phyloP scores from a whole-genome alignment of 2,329 filamentous ascomycete species.

The Ophiocordyceps robertsii region DNA sequence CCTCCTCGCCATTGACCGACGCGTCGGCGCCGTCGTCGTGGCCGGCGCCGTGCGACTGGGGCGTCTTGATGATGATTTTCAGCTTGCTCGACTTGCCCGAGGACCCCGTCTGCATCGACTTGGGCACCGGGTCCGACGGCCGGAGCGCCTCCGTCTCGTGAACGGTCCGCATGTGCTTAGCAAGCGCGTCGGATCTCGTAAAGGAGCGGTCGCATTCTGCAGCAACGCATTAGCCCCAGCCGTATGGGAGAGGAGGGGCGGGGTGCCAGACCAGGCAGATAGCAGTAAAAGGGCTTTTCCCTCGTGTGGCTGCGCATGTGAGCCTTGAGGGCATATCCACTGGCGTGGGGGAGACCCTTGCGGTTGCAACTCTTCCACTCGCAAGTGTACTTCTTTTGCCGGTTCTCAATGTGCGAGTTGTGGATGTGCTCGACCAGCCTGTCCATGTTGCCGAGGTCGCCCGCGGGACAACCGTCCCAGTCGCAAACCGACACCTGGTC shows the following conservation, averaged over 20 bases:
- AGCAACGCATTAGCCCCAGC: background rate
- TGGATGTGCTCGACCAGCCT: constrained; percentile 73
- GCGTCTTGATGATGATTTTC: constrained; percentile 51
- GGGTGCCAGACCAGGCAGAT: constrained; percentile 59
- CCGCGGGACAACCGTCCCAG: constrained; percentile 62
- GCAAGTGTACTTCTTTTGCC: constrained; percentile 95
- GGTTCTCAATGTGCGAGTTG: constrained; percentile 82
- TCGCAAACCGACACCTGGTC: constrained; percentile 68
- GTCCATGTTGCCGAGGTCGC: constrained; percentile 70
- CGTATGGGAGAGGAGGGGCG: background rate
- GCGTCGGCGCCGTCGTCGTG: constrained; percentile 42
- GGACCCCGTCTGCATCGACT: constrained; percentile 43
- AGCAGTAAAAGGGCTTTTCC: constrained; percentile 97
- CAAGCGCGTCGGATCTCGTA: constrained; percentile 85
- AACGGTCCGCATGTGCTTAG: constrained; percentile 97
- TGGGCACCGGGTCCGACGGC: constrained; percentile 62
- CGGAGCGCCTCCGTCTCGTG: constrained; percentile 91
- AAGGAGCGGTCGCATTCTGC: constrained; percentile 94
- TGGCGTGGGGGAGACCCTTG: constrained; percentile 85
- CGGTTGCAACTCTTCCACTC: constrained; percentile 86
- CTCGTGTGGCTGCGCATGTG: constrained; percentile 97
- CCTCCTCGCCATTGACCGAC: constrained; percentile 38
- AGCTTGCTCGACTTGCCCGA: constrained; percentile 36
- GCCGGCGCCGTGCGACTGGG: constrained; percentile 41
- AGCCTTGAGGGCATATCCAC: constrained; percentile 87